phyloP scores from a whole-genome alignment of 2,329 filamentous ascomycete genomes.

The Fusarium tanahbumbuense region DNA sequence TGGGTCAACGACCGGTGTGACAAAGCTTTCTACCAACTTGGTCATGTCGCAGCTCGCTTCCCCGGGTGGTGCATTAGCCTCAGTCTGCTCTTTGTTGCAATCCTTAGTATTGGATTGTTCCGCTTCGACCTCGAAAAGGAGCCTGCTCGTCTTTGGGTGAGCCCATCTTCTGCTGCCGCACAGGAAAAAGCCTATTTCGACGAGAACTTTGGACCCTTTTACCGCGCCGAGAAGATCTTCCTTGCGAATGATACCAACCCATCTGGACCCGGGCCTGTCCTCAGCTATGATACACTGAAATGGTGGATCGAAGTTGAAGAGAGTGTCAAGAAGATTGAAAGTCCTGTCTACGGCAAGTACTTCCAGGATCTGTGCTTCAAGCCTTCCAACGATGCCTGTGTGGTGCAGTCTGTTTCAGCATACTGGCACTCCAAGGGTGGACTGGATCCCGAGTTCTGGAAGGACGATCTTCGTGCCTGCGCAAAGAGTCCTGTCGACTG shows the following conservation, averaged over 20 bases:
- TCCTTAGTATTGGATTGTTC: constrained; percentile 89
- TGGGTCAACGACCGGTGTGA: constrained; percentile 86
- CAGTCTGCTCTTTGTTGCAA: constrained; percentile 78
- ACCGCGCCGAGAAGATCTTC: constrained; percentile 92
- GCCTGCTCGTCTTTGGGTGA: constrained; percentile 95
- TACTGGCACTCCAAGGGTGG: constrained; percentile 78
- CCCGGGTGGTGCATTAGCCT: constrained; percentile 83
- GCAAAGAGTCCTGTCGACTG: constrained; percentile 84
- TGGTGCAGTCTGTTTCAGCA: constrained; percentile 90
- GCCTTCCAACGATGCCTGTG: constrained; percentile 87
- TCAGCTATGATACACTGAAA: constrained; percentile 86
- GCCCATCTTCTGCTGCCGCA: constrained; percentile 88
- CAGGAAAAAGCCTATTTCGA: constrained; percentile 96
- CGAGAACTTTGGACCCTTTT: constrained; percentile 92
- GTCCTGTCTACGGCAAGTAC: constrained; percentile 72
- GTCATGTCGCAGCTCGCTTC: constrained; percentile 83
- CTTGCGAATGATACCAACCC: constrained; percentile 85
- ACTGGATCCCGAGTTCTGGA: constrained; percentile 68
- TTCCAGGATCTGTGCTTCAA: constrained; percentile 94
- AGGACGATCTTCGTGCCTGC: constrained; percentile 77
- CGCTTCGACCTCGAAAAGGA: constrained; percentile 90
- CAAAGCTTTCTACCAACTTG: constrained; percentile 81
- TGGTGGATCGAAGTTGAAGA: constrained; percentile 97
- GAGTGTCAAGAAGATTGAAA: constrained; percentile 78
- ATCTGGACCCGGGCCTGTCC: constrained; percentile 75